Evolutionary conservation across 2,329 filamentous ascomycete species (phyloP), one percentile per base, ranked within the genome.

Genomic region (Fusarium aywerte): DNA sequence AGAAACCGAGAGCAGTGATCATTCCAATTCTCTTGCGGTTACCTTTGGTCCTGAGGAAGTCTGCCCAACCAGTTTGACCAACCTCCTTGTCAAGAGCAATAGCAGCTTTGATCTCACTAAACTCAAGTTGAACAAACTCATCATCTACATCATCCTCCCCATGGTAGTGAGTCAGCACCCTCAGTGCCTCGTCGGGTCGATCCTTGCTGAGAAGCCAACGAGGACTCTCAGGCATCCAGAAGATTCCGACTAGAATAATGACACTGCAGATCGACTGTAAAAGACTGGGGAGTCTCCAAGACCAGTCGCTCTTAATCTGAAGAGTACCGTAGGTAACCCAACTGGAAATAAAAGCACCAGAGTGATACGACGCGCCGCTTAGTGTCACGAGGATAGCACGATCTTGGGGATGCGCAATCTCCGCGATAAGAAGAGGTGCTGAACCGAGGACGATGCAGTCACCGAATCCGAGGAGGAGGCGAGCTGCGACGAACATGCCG

Each of bases 11-110:
- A 8, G 62, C 55, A 9, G 63, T 58, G 10, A 62, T 65, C 4
- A 68, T 40, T 3, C 80, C 77, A 0, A 74, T 60, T 18, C 76
- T 66, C 25, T 73, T 71, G 1, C 76, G 68, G 63, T 77, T 77
- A 0, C 71, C 72, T 18, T 49, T 49, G 4, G 73, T 73, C 35
- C 50, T 66, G 16, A 76, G 32, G 44, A 77, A 67, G 12, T 73
- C 67, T 0, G 33, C 38, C 57, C 67, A 76, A 0, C 57, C 52
- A 32, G 44, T 55, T 3, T 61, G 66, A 2, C 59, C 54, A 1
- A 60, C 36, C 12, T 71, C 64, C 11, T 67, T 70, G 20, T 72
- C 69, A 4, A 64, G 60, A 11, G 56, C 55, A 3, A 72, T 42
- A 0, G 69, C 65, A 12, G 63, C 62, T 10, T 61, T 58, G 18